Evolutionary conservation across 139 green algal species (phyloP).

Genomic region (Spirogloea muscicola): DNA sequence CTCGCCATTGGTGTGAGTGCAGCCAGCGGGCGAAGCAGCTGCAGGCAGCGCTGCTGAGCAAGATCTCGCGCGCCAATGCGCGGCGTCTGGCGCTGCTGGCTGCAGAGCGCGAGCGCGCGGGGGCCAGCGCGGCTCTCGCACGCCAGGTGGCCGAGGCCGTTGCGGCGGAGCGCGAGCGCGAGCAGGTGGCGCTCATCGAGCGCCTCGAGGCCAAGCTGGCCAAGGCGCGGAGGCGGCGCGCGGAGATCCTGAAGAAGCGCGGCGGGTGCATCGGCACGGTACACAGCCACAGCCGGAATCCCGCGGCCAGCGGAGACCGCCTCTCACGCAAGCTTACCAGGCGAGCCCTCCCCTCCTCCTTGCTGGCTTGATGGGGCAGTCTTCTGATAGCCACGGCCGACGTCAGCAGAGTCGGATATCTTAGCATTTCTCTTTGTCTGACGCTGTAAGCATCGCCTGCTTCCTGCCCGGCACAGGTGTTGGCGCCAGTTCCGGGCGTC

Average conservation of each 20-base stretch:
- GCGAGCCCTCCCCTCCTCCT: neutral
- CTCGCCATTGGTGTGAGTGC: neutral
- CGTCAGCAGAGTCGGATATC: neutral
- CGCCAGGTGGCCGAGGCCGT: constrained; percentile 8
- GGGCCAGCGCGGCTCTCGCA: neutral
- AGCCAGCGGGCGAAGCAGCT: neutral
- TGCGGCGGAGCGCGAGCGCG: neutral
- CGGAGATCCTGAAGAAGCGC: constrained; percentile 23
- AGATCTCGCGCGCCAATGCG: neutral
- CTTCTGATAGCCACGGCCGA: neutral
- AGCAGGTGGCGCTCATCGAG: constrained; percentile 1
- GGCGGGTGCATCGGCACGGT: neutral
- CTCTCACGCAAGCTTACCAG: constrained; percentile 12
- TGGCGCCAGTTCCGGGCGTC: constrained; percentile 6
- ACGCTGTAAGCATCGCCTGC: neutral
- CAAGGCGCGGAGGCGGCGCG: constrained; percentile 10
- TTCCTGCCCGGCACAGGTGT: constrained; percentile 1
- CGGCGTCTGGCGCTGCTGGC: neutral
- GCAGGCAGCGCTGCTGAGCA: neutral
- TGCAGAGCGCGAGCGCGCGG: constrained; percentile 9
- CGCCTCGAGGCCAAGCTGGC: constrained; percentile 17
- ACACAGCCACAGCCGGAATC: neutral
- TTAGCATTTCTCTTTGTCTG: neutral
- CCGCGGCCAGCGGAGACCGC: neutral
- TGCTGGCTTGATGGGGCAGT: neutral